phyloP scores from a whole-genome alignment of 257 asterid species.

The Leptodermis oblonga region DNA sequence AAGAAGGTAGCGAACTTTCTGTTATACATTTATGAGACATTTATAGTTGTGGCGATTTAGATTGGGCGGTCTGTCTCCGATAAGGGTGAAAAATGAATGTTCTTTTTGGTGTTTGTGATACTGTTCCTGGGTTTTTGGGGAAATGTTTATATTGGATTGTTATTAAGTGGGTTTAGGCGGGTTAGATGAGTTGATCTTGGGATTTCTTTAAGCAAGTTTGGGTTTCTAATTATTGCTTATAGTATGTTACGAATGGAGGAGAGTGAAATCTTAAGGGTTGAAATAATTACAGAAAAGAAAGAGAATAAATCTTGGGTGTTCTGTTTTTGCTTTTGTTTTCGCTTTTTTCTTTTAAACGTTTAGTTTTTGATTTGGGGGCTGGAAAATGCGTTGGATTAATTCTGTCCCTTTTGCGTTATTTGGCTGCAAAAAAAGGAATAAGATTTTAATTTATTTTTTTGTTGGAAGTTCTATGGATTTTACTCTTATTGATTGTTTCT shows the following conservation, averaged over 20 bases:
- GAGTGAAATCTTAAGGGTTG: not conserved
- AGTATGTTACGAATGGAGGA: not conserved
- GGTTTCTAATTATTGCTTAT: not conserved
- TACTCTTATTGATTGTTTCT: not conserved
- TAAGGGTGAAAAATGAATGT: not conserved
- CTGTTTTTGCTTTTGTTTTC: too few relatives aligned
- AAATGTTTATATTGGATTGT: not conserved
- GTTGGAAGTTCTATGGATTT: not conserved
- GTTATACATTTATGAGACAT: not conserved
- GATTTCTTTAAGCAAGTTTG: not conserved
- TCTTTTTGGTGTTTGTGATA: not conserved
- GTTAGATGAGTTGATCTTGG: constrained; percentile 10
- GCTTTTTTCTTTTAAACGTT: not conserved
- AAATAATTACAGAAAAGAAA: too few relatives aligned
- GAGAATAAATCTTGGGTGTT: not conserved
- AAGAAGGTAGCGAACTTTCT: not conserved
- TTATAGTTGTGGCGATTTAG: not conserved
- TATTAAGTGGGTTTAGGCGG: not conserved
- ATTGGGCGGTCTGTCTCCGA: not conserved
- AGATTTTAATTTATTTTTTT: not conserved
- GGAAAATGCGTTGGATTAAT: not conserved
- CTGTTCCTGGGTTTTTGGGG: not conserved
- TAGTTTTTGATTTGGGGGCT: not conserved
- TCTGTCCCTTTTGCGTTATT: not conserved
- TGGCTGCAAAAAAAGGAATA: not conserved